phyloP scores from a whole-genome alignment of 176 grass and related monocot genomes.

The Oryza brachyantha region DNA sequence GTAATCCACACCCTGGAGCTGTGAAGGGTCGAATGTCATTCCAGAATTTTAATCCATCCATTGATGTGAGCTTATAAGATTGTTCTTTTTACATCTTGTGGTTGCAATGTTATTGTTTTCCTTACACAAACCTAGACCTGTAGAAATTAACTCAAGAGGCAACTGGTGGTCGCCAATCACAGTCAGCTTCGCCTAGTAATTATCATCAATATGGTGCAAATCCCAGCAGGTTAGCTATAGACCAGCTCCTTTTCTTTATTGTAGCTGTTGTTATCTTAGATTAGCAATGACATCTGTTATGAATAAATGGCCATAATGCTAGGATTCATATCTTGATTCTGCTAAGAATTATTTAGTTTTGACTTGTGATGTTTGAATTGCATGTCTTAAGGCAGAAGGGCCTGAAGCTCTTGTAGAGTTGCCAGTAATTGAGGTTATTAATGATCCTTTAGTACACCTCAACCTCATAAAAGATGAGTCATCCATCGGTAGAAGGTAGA shows the following conservation, averaged over 20 bases:
- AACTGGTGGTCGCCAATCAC: constrained; percentile 35
- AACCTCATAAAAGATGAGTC: background rate
- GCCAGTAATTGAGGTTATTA: background rate
- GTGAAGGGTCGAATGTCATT: constrained; percentile 89
- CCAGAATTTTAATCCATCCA: constrained; percentile 80
- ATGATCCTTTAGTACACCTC: background rate
- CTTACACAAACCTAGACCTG: constrained; percentile 48
- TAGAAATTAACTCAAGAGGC: constrained; percentile 92
- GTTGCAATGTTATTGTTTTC: background rate
- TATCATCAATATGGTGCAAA: constrained; percentile 32
- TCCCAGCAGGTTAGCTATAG: constrained; percentile 39
- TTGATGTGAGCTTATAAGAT: constrained; percentile 64
- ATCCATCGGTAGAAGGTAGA: background rate
- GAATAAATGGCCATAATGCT: background rate
- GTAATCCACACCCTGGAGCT: constrained; percentile 80
- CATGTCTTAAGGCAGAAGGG: background rate
- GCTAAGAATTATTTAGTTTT: background rate
- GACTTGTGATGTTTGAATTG: background rate
- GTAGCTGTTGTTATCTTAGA: background rate
- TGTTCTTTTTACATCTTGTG: constrained; percentile 19
- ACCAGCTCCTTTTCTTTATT: constrained; percentile 22
- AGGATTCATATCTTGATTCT: background rate
- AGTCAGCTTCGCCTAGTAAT: constrained; percentile 50
- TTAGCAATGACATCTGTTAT: background rate
- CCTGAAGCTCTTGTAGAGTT: background rate